A percentile compares a stretch with the other conserved stretches of the same genome.
Evolutionary conservation across 1,284 basidiomycete genomes (phyloP).

Genomic region (Ustilago bromivora): DNA sequence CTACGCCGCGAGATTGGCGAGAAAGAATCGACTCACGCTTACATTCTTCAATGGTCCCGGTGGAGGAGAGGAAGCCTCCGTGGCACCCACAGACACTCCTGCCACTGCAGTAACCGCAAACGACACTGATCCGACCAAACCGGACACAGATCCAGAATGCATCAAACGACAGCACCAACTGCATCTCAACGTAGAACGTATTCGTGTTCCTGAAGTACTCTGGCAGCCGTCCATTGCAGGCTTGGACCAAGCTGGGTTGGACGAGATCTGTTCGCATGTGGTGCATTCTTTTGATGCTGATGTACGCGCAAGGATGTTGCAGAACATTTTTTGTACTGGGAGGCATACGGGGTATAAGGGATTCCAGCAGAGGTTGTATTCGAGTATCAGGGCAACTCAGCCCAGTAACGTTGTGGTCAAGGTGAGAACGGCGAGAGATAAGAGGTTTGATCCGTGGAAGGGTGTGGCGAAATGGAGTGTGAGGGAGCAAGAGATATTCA

Average conservation of each 20-base stretch:
- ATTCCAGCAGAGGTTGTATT: slow-evolving; percentile 79
- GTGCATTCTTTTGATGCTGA: slow-evolving; percentile 82
- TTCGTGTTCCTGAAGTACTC: slow-evolving; percentile 91
- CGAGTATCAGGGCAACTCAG: slow-evolving; percentile 63
- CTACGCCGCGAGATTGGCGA: slow-evolving; percentile 80
- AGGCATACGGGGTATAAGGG: slow-evolving; percentile 81
- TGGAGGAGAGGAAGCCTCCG: slow-evolving; percentile 40
- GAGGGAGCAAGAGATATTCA: slow-evolving; percentile 43
- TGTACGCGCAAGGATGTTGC: slow-evolving; percentile 74
- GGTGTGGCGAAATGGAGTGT: slow-evolving; percentile 89
- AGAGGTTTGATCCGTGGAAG: slow-evolving; percentile 84
- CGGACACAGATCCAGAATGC: slow-evolving; percentile 67
- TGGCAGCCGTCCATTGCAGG: slow-evolving; percentile 95
- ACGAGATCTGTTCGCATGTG: slow-evolving; percentile 88
- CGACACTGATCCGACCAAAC: slow-evolving; percentile 73
- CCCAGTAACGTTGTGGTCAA: slow-evolving; percentile 49
- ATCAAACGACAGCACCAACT: slow-evolving; percentile 79
- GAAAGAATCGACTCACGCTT: slow-evolving; percentile 83
- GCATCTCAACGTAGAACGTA: slow-evolving; percentile 92
- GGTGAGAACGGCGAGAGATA: slow-evolving; percentile 75
- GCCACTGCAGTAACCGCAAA: background rate
- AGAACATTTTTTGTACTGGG: slow-evolving; percentile 94
- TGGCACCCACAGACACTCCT: slow-evolving; percentile 14
- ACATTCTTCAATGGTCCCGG: slow-evolving; percentile 77
- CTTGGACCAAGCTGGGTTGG: slow-evolving; percentile 91